Conservation (phyloP, 345 rosid genomes). For the Brassica rapa region DNA sequence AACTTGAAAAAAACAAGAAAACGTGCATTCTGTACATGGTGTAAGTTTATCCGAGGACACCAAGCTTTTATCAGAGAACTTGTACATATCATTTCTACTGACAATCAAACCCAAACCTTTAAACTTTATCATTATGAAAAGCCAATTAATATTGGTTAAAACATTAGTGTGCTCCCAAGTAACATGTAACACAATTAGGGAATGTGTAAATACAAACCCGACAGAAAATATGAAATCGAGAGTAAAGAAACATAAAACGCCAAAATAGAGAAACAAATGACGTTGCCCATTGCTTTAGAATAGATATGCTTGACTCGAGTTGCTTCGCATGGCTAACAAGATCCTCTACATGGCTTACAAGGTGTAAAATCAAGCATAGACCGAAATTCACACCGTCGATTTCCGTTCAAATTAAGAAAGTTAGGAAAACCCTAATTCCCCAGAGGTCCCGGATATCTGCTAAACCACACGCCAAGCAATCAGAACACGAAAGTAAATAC, state of each 20-base stretch:
- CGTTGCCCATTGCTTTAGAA: neutral
- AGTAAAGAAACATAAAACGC: neutral
- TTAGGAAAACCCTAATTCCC: no score
- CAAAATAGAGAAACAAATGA: neutral
- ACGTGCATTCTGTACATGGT: neutral
- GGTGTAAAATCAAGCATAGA: neutral
- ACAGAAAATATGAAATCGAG: neutral
- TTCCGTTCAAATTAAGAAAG: no score
- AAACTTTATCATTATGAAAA: neutral
- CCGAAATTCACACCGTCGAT: no score
- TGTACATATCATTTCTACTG: neutral
- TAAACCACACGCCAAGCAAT: no score
- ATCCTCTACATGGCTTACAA: neutral
- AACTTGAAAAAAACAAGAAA: constrained; percentile 49
- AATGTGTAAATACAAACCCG: neutral
- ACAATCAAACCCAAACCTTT: neutral
- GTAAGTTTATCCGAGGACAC: neutral
- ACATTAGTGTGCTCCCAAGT: neutral
- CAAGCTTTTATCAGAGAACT: neutral
- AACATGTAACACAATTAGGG: neutral
- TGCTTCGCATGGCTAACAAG: neutral
- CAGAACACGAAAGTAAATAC: no score
- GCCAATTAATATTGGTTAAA: neutral
- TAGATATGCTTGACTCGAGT: neutral
- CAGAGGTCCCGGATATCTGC: no score